Evolutionary conservation across 129 eudicot species (phyloP), one percentile per base, ranked within the genome.

Genomic region (Saussurea involucrata): DNA sequence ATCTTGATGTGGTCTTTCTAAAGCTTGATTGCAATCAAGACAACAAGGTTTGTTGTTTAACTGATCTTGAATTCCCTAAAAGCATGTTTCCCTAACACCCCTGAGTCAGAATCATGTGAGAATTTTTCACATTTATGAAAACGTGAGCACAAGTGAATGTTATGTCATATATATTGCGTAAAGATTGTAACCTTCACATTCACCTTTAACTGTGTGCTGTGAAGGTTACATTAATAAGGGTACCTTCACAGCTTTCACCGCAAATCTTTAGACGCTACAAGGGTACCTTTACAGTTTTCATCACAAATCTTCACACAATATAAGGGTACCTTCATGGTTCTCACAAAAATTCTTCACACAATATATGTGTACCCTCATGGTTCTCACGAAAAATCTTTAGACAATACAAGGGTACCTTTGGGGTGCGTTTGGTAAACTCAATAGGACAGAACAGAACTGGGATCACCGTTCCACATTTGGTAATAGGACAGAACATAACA

Each of bases 1-100:
- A 87, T 80, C 66, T 63, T 13, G 97, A 92, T 31, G 91, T 87
- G 33, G 84, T 92, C 81, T 92, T 92, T 70, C 81, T 90, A 27
- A 92, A 92, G 87, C 86, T 92, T 15, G 97, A 92, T 34, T 92
- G 97, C 83, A 88, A 90, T 79, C 78, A 87, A 73, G 93, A 92
- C 1, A 92, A 90, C 86, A 92, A 58, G 97, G 97, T 92, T 11
- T 46, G 75, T 79, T 40, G 9, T 55, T 36, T 55, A 22, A 42
- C 49, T 60, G 11, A 55, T 33, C 3, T 33, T 68, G 1, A 21
- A 63, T 71, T 71, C 24, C 68, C 42, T 32, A 66, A 46, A 53
- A 66, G 4, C 75, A 70, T 15, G 34, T 65, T 24, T 65, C 69
- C 18, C 18, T 65, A 44, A 44, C 15, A 42, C 29, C 69, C 33